These are phyloP conservation scores for Ogataea ganodermae DNA, from an alignment of 805 yeast species.

Conservation along the genomic window DNA sequence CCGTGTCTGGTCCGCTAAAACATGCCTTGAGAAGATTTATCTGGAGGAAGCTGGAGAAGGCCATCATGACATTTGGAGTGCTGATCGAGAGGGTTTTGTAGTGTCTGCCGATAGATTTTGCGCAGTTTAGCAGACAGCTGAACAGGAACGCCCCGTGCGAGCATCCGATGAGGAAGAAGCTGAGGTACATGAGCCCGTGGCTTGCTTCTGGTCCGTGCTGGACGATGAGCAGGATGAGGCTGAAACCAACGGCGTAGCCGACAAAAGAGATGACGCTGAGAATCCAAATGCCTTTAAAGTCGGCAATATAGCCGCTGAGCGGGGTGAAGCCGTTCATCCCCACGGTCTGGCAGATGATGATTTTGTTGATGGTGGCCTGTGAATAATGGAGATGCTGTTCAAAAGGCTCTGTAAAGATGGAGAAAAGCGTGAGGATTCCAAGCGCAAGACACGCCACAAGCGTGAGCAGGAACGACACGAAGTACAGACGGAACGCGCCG, in stretches of 20 bases:
- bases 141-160: constrained; percentile 72
- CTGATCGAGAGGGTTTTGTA: constrained; percentile 79
- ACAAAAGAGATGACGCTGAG: constrained; percentile 61
- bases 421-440: constrained; percentile 36
- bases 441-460: constrained; percentile 32
- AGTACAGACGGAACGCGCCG: constrained; percentile 19
- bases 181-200: constrained; percentile 43
- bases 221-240: constrained; percentile 44
- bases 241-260: constrained; percentile 69
- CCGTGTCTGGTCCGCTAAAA: constrained; percentile 22
- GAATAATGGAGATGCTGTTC: constrained; percentile 56
- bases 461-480: constrained; percentile 31
- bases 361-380: constrained; percentile 64
- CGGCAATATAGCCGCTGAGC: constrained; percentile 77
- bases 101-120: constrained; percentile 67
- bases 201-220: constrained; percentile 15
- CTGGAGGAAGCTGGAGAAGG: constrained; percentile 35
- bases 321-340: constrained; percentile 88
- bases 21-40: constrained; percentile 26
- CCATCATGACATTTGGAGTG: constrained; percentile 59
- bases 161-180: constrained; percentile 64
- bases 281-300: constrained; percentile 73
- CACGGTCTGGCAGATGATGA: constrained; percentile 71
- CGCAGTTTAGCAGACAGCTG: constrained; percentile 73
- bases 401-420: constrained; percentile 75